phyloP scores from a whole-genome alignment of 2,329 filamentous ascomycete genomes.

The Colletotrichum eremochloae region DNA sequence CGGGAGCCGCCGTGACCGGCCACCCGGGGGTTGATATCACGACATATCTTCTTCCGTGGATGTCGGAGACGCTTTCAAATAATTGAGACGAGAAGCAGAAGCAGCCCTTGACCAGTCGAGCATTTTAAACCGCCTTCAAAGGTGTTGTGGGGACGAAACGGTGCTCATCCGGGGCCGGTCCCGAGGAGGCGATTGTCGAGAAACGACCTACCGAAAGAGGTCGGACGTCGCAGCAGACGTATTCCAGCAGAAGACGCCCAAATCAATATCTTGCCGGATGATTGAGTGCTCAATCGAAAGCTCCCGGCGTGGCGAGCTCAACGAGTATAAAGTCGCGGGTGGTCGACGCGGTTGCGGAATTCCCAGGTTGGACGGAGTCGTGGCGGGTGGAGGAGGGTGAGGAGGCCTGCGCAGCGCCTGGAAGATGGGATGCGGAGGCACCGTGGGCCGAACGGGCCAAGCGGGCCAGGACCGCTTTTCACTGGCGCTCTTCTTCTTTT shows the following conservation, averaged over 20 bases:
- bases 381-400: slow-evolving; percentile 49
- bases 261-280: slow-evolving; percentile 13
- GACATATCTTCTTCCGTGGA: background rate
- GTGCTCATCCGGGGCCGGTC: slow-evolving; percentile 20
- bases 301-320: slow-evolving; percentile 62
- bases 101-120: no score
- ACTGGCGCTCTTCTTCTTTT: slow-evolving; percentile 44
- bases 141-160: slow-evolving; percentile 24
- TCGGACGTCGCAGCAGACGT: slow-evolving; percentile 13
- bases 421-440: slow-evolving; percentile 42
- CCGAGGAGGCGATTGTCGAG: slow-evolving; percentile 40
- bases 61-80: slow-evolving; percentile 26
- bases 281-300: slow-evolving; percentile 56
- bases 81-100: background rate
- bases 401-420: slow-evolving; percentile 42
- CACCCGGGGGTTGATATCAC: slow-evolving; percentile 34
- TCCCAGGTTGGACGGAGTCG: slow-evolving; percentile 50
- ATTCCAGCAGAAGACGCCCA: slow-evolving; percentile 7
- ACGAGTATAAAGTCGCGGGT: slow-evolving; percentile 75
- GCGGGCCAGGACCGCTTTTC: slow-evolving; percentile 42
- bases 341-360: slow-evolving; percentile 52
- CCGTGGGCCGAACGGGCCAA: slow-evolving; percentile 42
- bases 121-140: slow-evolving; percentile 18
- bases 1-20: slow-evolving; percentile 20
- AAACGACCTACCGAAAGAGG: slow-evolving; percentile 36